phyloP scores from a whole-genome alignment of 352 stramenopile genomes.

The Thalassiosira allenii region DNA sequence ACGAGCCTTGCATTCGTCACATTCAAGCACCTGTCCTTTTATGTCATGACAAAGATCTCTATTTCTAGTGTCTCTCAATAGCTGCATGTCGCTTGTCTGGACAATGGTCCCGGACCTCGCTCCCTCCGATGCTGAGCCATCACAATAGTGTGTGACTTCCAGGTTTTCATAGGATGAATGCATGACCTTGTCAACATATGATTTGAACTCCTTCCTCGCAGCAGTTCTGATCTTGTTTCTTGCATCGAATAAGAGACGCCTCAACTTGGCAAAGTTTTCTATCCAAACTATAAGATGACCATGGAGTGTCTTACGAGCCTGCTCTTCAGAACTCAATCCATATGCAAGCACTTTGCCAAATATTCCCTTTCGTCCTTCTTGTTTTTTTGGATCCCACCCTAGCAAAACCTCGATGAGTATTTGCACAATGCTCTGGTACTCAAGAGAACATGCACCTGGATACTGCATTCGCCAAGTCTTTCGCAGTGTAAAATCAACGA shows the following conservation, averaged over 20 bases:
- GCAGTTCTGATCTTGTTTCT: not conserved
- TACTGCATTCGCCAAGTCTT: conserved; percentile 25
- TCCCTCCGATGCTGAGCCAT: no score
- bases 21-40: no score
- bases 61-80: no score
- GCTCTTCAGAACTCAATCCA: conserved; percentile 24
- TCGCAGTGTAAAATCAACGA: conserved; percentile 33
- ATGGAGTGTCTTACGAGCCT: conserved; percentile 38
- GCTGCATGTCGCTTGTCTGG: no score
- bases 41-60: no score
- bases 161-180: not conserved
- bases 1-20: no score
- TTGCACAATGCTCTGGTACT: conserved; percentile 35
- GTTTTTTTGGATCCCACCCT: conserved; percentile 23
- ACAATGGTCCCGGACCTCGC: no score
- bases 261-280: conserved; percentile 20
- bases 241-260: conserved; percentile 15
- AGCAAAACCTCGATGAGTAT: conserved; percentile 29
- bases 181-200: conserved; percentile 8
- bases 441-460: conserved; percentile 40
- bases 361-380: conserved; percentile 29
- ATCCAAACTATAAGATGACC: conserved; percentile 38
- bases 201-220: not conserved
- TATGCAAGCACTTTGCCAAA: conserved; percentile 15
- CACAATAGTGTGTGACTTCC: no score